Evolutionary conservation across 177 flowering plant species (phyloP), one percentile per base, ranked within the genome.

Genomic region (Vitis hybrid): DNA sequence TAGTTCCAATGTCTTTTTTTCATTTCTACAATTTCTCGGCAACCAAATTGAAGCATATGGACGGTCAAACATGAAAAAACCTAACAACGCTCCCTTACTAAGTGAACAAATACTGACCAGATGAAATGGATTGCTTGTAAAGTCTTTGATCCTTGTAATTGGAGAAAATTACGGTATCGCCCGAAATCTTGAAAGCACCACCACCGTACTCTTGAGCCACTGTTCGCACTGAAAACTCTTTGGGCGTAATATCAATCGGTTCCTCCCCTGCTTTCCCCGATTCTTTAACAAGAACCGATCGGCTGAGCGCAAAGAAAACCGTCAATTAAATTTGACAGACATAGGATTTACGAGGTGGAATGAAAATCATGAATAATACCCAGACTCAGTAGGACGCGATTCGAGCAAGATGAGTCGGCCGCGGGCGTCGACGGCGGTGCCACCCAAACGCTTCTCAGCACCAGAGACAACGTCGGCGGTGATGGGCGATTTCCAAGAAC

Each of bases 401-500:
- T 93, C 99, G 65, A 91, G 85, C 92, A 93, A 88, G 78, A 87
- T 62, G 58, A 95, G 87, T 50, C 79, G 84, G 63, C 94, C 98
- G 24, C n/a, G 64, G 19, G 81, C 81, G 51, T 86, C 98, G n/a
- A 90, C 82, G 13, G 90, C 85, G 63, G 82, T 74, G 35, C 94
- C 98, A 3, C 90, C 97, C 52, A 95, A 86, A 9, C 89, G 78
- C 67, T 90, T 93, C 56, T 84, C 91, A 10, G 91, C 84, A 46
- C 94, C 91, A 60, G 97, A 81, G 65, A 91, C 91, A n/a, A 85
- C 82, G 68, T 91, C 97, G 40, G 98, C 91, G 13, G 93, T 90
- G 81, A 95, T 87, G 7, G 97, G 97, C 1, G 97, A 95, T 72
- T 86, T 91, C 99, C 98, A 95, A 2, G 97, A 86, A 52, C 98